Evolutionary conservation across 164 flowering plant genomes (phyloP).

Genomic region (Magnolia officinalis): DNA sequence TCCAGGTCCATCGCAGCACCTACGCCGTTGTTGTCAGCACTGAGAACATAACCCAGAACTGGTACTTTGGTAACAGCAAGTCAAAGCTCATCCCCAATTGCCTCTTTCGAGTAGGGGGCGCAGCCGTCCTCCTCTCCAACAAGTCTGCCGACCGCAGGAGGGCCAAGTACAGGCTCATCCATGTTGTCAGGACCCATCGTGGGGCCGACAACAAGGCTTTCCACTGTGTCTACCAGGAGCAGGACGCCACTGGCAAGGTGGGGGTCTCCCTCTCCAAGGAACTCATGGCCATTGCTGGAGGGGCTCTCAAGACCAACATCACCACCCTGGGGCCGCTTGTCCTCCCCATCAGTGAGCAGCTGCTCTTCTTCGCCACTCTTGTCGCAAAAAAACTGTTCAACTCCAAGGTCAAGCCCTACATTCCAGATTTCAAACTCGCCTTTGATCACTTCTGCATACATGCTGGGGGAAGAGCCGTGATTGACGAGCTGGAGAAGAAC

Average conservation of each 20-base stretch:
- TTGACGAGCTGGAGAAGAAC: constrained; percentile 86
- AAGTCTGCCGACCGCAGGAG: constrained; percentile 38
- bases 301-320: constrained; percentile 65
- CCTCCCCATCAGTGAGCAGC: constrained; percentile 70
- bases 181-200: constrained; percentile 67
- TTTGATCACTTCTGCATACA: constrained; percentile 85
- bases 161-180: constrained; percentile 68
- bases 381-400: constrained; percentile 51
- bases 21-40: constrained; percentile 80
- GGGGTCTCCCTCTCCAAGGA: constrained; percentile 79
- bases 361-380: constrained; percentile 56
- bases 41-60: constrained; percentile 78
- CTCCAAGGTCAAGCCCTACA: constrained; percentile 64
- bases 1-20: constrained; percentile 65
- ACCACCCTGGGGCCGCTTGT: constrained; percentile 78
- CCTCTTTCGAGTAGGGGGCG: constrained; percentile 71
- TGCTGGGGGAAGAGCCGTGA: constrained; percentile 86
- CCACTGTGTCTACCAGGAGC: constrained; percentile 69
- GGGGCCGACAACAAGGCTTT: constrained; percentile 78
- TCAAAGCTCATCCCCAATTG: constrained; percentile 81
- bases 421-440: constrained; percentile 83
- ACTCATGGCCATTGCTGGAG: constrained; percentile 77
- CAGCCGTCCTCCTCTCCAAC: constrained; percentile 71
- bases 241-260: constrained; percentile 57
- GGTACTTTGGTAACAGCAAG: constrained; percentile 78